Base-by-base conservation (phyloP, 176 grass and related monocot genomes). In the Saccharum officinarum region DNA sequence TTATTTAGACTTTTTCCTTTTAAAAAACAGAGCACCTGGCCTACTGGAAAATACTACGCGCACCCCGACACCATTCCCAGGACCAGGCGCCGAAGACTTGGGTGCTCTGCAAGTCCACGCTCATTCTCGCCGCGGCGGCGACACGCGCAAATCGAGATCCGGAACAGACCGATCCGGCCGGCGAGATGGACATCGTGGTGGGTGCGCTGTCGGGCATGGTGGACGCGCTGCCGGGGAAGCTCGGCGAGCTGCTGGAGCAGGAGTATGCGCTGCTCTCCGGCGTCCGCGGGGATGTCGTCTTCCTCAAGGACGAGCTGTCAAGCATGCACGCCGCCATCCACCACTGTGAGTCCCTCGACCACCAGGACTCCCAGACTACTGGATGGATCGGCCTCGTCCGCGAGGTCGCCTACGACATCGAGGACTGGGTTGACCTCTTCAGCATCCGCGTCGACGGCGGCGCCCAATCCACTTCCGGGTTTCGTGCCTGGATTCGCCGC, bases 371-470 rank as follows among this genome's bases (percentile, higher is more conserved):
- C 20, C 87, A 84, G 82, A 87, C 36, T 0, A 69, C 9, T 9
- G 16, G 20, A 4, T 70, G 37, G 37, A 4, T 84, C 60, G 26
- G 4, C 82, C 46, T 14, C 15, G 76, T 84, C 60, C 87, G 87
- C 60, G 82, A 89, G 60, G 69, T 84, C 46, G 76, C 82, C 20
- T 84, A 60, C 76, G 87, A 80, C 59, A 39, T 73, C 30, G 77
- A 73, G 68, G 87, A 89, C 70, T 89, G 82, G 87, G 70, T 85
- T 5, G 82, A 89, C 47, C 61, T 81, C 62, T 80, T 89, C 76
- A 15, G 47, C 76, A 40, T 84, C 87, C 76, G 82, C 22, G 69
- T 85, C 87, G 61, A 85, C 38, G 67, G n/a, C 47, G 26, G 36
- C 37, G 9, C 3, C 7, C 47, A 25, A 2, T 0, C 36, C 23